Evolutionary conservation across 2,329 filamentous ascomycete genomes (phyloP), one percentile per base, ranked within the genome.

Genomic region (Chrysoporthe austroafricana): DNA sequence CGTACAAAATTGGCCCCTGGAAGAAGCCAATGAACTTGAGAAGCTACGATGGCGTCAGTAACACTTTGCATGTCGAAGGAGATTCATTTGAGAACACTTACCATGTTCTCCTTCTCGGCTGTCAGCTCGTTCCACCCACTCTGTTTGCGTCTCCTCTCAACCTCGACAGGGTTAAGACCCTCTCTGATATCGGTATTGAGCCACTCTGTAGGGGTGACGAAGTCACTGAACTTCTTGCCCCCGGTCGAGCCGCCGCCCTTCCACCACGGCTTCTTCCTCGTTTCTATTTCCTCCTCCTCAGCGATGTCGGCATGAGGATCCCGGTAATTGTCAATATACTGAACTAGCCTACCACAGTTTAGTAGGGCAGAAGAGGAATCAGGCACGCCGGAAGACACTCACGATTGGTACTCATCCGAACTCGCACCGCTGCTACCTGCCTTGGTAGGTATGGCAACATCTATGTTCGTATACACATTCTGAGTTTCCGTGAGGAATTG

Each of bases 11-110:
- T 70, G 90, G 90, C 75, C 90, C 90, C 73, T 83, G 88, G 85
- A 93, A 93, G 83, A 90, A 93, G 77, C 87, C 85, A 73, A 93
- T 80, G 82, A 93, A 92, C 82, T 92, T 90, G 77, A 90, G 78
- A 78, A 92, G 85, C 65, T 67, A 32, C 5, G 7, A 56, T 7
- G 16, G 14, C 18, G 36, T 66, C 9, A 66, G 64, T 56, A 60
- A 42, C 11, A n/a, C 16, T 60, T 14, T 11, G 5, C 9, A 2
- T 16, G 9, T 21, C 36, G n/a, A 16, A 2, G 5, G 16, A 26
- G 21, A 6, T 2, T 18, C 39, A 54, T 6, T 4, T 13, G 2
- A 26, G 16, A 11, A 4, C 3, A 42, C 65, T 59, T n/a, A 67
- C 66, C 82, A 91, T 82, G 82, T 92, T 92, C 81, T 90, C 88